phyloP scores from a whole-genome alignment of 495 filamentous ascomycete genomes.

The Neurospora tetrasperma region DNA sequence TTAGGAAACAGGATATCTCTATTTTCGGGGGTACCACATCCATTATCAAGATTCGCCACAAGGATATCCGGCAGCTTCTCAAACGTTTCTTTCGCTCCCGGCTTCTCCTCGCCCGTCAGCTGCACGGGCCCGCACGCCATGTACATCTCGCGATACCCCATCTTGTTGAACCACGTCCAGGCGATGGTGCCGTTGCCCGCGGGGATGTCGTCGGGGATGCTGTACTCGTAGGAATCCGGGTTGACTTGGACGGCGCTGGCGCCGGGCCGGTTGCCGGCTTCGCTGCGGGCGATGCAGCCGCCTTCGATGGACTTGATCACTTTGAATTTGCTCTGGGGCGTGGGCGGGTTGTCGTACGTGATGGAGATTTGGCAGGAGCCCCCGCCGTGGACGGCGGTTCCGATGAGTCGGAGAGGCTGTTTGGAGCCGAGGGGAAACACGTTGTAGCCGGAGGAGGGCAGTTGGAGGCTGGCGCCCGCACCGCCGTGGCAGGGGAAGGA shows the following conservation, averaged over 20 bases:
- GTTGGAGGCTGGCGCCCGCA: not conserved
- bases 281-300: conserved; percentile 52
- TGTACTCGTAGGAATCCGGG: conserved; percentile 28
- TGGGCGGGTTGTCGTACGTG: conserved; percentile 56
- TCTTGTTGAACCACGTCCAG: conserved; percentile 85
- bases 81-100: not conserved
- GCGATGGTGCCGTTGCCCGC: conserved; percentile 59
- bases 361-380: conserved; percentile 78
- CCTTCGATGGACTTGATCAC: conserved; percentile 73
- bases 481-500: conserved; percentile 66
- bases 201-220: conserved; percentile 44
- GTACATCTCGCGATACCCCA: conserved; percentile 83
- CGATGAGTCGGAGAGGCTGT: conserved; percentile 45
- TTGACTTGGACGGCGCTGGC: not conserved
- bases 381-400: conserved; percentile 65
- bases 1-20: conserved; percentile 49
- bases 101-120: conserved; percentile 28
- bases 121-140: conserved; percentile 79
- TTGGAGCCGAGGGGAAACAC: conserved; percentile 35
- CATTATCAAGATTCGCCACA: conserved; percentile 35
- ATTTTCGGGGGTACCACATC: conserved; percentile 34
- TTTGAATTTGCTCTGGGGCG: conserved; percentile 39
- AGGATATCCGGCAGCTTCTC: conserved; percentile 34
- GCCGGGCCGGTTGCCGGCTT: conserved; percentile 32
- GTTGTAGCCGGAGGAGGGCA: conserved; percentile 29